Conservation (phyloP, 208 protist genomes). For the Crithidia bombi region DNA sequence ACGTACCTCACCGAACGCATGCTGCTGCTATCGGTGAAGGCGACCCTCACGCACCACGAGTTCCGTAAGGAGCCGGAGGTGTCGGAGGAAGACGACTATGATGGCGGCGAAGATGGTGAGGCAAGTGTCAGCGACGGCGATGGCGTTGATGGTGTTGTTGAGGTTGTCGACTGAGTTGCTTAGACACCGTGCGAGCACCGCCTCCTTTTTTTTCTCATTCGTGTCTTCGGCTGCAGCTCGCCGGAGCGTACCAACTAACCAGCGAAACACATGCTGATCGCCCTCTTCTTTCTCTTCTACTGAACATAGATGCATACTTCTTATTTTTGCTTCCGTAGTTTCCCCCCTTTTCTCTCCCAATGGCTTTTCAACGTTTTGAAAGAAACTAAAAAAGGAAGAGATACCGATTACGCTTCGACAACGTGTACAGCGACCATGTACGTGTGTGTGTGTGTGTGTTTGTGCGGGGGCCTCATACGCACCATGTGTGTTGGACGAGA, state of each 20-base stretch:
- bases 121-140: background rate
- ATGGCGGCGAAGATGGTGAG: slow-evolving; percentile 17
- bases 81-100: slow-evolving; percentile 1
- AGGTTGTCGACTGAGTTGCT: slow-evolving; percentile 11
- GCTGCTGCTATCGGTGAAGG: slow-evolving; percentile 71
- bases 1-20: slow-evolving; percentile 77
- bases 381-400: background rate
- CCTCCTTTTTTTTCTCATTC: background rate
- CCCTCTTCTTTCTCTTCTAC: too few species aligned
- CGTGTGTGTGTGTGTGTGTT: too few species aligned
- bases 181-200: background rate
- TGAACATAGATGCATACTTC: too few species aligned
- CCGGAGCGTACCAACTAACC: too few species aligned
- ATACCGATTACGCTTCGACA: slow-evolving; percentile 1
- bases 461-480: too few species aligned
- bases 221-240: too few species aligned
- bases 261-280: too few species aligned
- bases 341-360: background rate
- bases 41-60: slow-evolving; percentile 23
- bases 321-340: too few species aligned
- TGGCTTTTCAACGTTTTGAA: too few species aligned
- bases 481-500: too few species aligned
- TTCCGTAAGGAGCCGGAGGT: slow-evolving; percentile 7
- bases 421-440: too few species aligned
- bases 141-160: background rate